Base-by-base conservation (phyloP, 768 basidiomycete genomes). In the Panaeolus papilionaceus region DNA sequence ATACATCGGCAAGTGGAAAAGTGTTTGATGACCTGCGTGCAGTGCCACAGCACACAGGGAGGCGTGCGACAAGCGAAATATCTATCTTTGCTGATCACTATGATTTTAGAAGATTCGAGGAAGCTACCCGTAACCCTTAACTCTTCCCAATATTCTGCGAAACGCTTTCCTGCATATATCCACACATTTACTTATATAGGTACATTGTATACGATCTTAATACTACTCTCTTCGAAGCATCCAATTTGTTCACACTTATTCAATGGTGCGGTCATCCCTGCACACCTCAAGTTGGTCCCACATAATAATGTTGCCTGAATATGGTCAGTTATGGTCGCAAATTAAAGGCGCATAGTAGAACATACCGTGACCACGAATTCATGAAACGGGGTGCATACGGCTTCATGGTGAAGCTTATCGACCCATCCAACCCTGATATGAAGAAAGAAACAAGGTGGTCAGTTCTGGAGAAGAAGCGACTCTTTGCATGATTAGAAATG, bases 341-440 rank as follows among this genome's bases (percentile, higher is more conserved):
- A 58, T 58, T 33, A 16, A 58, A 58, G 14, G 14, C n/a, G 47
- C 20, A 51, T 23, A 51, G 8, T 18, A 23, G 47, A 51, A 51
- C 47, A 51, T 51, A 51, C 47, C 47, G 23, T 26, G 6, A 23
- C 47, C 47, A 51, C 47, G 47, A 51, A 51, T 51, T 4, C 8
- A 23, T 51, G 47, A 64, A 64, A 40, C 63, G 40, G 63, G 28
- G 63, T 44, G 20, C 63, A 40, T 44, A 44, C 18, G 42, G 11
- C 14, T 11, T 14, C 18, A 44, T 16, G 42, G 39, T 40, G 62
- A 38, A 33, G 62, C 72, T 81, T 72, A 83, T 63, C 88, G 84
- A 63, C 86, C 87, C 87, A 89, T 88, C 87, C 87, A 89, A 44
- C 88, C 88, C 88, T 88, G 72, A 64, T 33, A 70, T 63, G 54